These are phyloP conservation scores for Cynara cardunculus DNA, from an alignment of 129 eudicot species.

Conservation along the genomic window DNA sequence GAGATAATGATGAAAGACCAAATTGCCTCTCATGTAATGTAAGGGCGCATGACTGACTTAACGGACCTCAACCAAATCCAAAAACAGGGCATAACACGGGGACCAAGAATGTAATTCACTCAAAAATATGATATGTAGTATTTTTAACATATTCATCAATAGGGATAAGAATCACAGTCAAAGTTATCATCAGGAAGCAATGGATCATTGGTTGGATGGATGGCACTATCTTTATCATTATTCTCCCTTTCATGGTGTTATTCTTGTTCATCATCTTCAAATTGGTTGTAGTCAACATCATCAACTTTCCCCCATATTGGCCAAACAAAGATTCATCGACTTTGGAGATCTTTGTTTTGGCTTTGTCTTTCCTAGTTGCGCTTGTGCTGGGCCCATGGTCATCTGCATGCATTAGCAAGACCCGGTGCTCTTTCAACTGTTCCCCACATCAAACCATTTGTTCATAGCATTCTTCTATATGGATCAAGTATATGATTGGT, in stretches of 20 bases:
- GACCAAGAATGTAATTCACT: neutral
- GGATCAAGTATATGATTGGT: no score
- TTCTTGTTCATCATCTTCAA: neutral
- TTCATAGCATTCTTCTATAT: no score
- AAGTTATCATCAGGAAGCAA: neutral
- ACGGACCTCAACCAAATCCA: neutral
- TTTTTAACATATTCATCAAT: neutral
- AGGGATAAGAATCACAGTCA: neutral
- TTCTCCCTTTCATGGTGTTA: neutral
- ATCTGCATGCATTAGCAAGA: neutral
- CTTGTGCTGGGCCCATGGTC: neutral
- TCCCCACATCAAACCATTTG: neutral
- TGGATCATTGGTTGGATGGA: neutral
- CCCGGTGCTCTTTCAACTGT: neutral
- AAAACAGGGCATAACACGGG: neutral
- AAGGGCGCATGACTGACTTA: neutral
- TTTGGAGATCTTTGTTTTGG: neutral
- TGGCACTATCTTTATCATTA: neutral
- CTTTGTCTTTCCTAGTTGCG: neutral
- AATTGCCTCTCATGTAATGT: neutral
- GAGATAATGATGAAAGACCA: neutral
- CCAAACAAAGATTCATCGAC: neutral
- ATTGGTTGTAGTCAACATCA: neutral
- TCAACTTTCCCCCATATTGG: neutral
- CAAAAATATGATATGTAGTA: neutral